Percentiles rank a stretch among this genome's conserved stretches.
Evolutionary conservation across 2,329 filamentous ascomycete species (phyloP).

Genomic region (Cladosporium cucumerinum): DNA sequence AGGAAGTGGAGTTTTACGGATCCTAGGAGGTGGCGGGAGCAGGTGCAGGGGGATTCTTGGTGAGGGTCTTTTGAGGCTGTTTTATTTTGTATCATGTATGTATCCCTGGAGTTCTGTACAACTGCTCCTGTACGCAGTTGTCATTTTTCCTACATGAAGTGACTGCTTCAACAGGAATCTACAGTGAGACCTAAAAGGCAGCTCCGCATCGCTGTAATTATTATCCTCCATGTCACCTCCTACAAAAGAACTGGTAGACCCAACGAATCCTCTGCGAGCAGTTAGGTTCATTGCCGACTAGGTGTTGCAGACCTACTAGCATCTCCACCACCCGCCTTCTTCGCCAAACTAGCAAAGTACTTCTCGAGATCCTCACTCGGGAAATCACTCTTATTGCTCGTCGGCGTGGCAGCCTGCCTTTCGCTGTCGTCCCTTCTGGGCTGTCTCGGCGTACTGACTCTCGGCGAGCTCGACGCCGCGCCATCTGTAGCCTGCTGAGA

Average conservation of each 20-base stretch:
- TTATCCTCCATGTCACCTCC: too few relatives aligned
- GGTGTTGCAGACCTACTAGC: conserved; percentile 11
- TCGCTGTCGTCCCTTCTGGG: conserved; percentile 23
- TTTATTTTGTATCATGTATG: neutral
- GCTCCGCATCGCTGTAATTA: too few relatives aligned
- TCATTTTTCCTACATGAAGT: neutral
- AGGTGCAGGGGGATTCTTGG: conserved; percentile 19
- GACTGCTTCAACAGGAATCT: too few relatives aligned
- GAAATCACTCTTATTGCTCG: conserved; percentile 52
- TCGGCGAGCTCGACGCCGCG: neutral
- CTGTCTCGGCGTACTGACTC: conserved; percentile 21
- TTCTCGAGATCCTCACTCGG: conserved; percentile 54
- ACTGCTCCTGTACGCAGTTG: neutral
- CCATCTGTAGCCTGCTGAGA: conserved; percentile 1
- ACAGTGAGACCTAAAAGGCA: too few relatives aligned
- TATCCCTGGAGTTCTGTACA: neutral
- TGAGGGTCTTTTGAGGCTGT: neutral
- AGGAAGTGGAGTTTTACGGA: conserved; percentile 29
- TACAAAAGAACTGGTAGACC: too few relatives aligned
- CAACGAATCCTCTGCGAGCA: too few relatives aligned
- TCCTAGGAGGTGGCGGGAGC: conserved; percentile 25
- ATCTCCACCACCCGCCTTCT: conserved; percentile 42
- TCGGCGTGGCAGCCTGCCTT: conserved; percentile 44
- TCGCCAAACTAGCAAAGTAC: conserved; percentile 59
- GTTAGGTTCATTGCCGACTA: neutral